Evolutionary conservation across 768 basidiomycete genomes (phyloP), one percentile per base, ranked within the genome.

Genomic region (Naematelia encephala): DNA sequence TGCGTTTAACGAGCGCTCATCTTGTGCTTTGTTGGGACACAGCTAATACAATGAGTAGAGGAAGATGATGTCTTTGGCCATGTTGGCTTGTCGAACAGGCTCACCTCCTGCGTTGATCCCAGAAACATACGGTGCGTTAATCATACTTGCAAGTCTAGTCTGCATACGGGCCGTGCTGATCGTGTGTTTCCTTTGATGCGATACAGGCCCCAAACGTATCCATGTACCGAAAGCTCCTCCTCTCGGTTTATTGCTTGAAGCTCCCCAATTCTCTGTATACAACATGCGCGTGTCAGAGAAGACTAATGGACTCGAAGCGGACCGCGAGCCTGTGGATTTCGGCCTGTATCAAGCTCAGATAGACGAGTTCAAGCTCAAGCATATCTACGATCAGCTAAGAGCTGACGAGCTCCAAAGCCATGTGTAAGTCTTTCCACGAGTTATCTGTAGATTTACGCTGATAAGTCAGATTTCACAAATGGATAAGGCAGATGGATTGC

Each of bases 161-260:
- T 2, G 2, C 10, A 26, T 30, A 22, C 47, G 5, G 21, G 25
- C 21, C 50, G 11, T 14, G 27, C 21, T 5, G 50, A 39, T 39
- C 34, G 8, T 8, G 8, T 16, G 25, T 27, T 14, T 16, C 14
- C 12, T 51, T 11, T 5, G 5, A 5, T 26, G 59, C 44, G 56
- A 16, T 44, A 14, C 54, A 73, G 71, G 72, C 16, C 86, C 87
- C 2, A 82, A 84, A 14, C 79, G 80, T 42, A 88, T 93, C 30
- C 84, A 89, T 71, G 83, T 97, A 21, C 96, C 96, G 16, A 97
- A 94, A 79, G 94, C 97, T 80, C 96, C 96, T 12, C 87, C 92
- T 1, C 82, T 99, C 16, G 96, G 96, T 12, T 82, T 99, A 3
- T 80, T 99, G 22, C 84, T 99, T 23, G 91, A 98, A 78, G 75